Conservation (phyloP, 2,329 filamentous ascomycete species). For the Alternaria viburni region DNA sequence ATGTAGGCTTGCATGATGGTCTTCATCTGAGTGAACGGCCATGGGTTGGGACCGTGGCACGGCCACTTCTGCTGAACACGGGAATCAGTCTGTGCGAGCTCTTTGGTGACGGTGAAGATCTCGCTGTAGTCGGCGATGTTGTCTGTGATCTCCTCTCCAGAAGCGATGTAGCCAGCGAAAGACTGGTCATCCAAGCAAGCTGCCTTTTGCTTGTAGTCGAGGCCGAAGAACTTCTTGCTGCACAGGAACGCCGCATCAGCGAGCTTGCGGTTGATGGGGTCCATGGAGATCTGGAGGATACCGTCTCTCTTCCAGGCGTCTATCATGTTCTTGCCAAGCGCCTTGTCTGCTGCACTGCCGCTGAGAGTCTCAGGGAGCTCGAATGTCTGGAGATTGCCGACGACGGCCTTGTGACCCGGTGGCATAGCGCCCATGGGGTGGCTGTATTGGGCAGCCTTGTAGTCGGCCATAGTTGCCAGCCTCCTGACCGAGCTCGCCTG, state of each 20-base stretch:
- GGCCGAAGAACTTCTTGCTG: slow-evolving; percentile 12
- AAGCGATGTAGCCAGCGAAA: slow-evolving; percentile 59
- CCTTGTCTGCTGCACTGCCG: slow-evolving; percentile 7
- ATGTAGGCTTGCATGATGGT: slow-evolving; percentile 52
- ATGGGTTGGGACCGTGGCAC: slow-evolving; percentile 59
- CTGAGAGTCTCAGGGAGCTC: slow-evolving; percentile 8
- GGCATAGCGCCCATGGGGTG: slow-evolving; percentile 4
- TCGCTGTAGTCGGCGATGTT: slow-evolving; percentile 60
- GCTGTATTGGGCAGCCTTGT: not conserved
- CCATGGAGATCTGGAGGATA: slow-evolving; percentile 14
- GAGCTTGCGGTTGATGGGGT: slow-evolving; percentile 14
- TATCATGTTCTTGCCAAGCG: slow-evolving; percentile 13
- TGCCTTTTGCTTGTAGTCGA: slow-evolving; percentile 44
- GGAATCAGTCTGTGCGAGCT: slow-evolving; percentile 49
- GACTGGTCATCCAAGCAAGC: slow-evolving; percentile 55
- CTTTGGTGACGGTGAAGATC: slow-evolving; percentile 61
- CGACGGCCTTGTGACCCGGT: slow-evolving; percentile 3
- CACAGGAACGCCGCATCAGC: slow-evolving; percentile 8
- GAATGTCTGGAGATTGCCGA: slow-evolving; percentile 9
- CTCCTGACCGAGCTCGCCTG: not conserved
- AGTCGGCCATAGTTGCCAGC: not conserved
- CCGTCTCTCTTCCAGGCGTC: slow-evolving; percentile 13
- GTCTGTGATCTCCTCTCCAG: slow-evolving; percentile 50
- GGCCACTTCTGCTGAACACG: slow-evolving; percentile 55
- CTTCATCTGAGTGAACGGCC: slow-evolving; percentile 54